Base-by-base conservation (phyloP, 2,329 filamentous ascomycete genomes). In the Alternaria sp. region DNA sequence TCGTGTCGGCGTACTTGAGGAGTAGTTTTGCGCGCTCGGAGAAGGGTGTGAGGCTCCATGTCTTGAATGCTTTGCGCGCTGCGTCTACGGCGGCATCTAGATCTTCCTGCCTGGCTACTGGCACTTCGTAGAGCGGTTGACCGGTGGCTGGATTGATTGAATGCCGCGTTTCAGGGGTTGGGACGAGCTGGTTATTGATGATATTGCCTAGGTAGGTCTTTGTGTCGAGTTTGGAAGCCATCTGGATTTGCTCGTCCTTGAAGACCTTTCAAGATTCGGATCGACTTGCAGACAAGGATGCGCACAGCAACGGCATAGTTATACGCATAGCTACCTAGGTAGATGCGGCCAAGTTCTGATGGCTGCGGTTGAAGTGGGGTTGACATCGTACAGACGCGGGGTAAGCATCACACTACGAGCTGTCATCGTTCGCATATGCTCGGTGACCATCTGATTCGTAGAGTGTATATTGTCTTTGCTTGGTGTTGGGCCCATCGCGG, bases 81-180 rank as follows among this genome's bases (percentile, higher is more conserved):
- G 81, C 80, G 5, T 74, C 68, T 8, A 87, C 82, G 7, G 85
- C 84, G 10, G 68, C 71, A 62, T 87, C 82, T 45, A 87, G 78
- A 61, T 87, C 85, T 25, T 80, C 73, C 15, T 74, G 73, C 0
- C 81, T 83, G 3, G 81, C 78, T 7, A 86, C 70, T 0, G 85
- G 85, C 0, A 86, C 85, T 23, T 82, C 79, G 2, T 81, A 80
- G 49, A 85, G 82, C 3, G 81, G 73, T 52, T 83, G 73, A 6
- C 79, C 74, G 2, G 81, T 87, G 9, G 85, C 81, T 0, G 85
- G 85, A 68, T 87, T 84, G 66, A 85, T 77, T 26, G 80, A 78
- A 63, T 83, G 80, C 19, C 82, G 80, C 12, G 82, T 85, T 47
- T 77, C 67, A 4, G 73, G 61, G 0, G 83, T 84, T 25, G 77